Base-by-base conservation (phyloP, 169 alveolate species). In the Cryptosporidium ryanae region DNA sequence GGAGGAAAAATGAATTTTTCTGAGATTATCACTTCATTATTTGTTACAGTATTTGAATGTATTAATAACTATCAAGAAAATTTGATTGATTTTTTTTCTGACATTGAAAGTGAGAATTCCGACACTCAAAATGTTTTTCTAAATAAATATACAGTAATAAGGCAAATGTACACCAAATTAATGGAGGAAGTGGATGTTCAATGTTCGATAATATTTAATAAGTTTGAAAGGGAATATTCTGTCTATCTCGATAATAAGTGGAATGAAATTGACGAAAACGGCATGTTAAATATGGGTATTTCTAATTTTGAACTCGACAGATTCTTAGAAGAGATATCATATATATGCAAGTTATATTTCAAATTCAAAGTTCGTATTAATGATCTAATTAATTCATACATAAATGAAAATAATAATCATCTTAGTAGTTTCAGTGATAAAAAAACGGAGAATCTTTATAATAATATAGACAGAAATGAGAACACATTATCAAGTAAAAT, bases 291-390 rank as follows among this genome's bases (percentile, higher is more conserved):
- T 21, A 59, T 76, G 87, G 17, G 34, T n/a, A 59, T 76, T 59
- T 76, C 87, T 3, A 67, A 76, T 59, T 54, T 67, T 57, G 87
- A 76, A 25, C 64, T 76, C 17, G 87, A 76, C 48, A 61, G 71
- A 21, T 76, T 76, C 50, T 59, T 76, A 18, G 87, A 76, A 59
- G 71, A 76, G 63, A 18, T 29, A 29, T 59, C 87, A 46, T 55
- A 43, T n/a, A 54, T 76, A 13, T 59, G 87, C 59, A 38, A 55
- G 23, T 23, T 76, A 17, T 44, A 23, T 34, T 76, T 57, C 68
- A 55, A 76, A 76, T 76, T 76, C 44, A 55, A 76, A 59, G 71
- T 76, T 21, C 63, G 63, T 76, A 59, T 76, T 49, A 76, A 59
- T 44, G 71, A 46, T 61, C 21, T 76, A 13, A 18, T 61, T 25